phyloP scores from a whole-genome alignment of 345 rosid genomes.

The Excoecaria agallocha region DNA sequence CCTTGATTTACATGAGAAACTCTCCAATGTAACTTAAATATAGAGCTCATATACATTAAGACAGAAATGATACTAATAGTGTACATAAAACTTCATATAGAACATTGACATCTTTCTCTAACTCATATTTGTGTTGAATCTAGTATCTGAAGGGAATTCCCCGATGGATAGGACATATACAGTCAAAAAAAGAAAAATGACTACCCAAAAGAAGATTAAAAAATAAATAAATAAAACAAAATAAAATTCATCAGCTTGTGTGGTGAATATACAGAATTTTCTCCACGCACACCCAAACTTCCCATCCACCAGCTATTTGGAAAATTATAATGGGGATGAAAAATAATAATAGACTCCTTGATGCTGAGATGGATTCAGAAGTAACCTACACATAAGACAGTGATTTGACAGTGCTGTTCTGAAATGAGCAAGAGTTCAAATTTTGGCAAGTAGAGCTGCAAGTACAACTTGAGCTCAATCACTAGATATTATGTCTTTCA shows the following conservation, averaged over 20 bases:
- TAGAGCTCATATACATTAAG: neutral
- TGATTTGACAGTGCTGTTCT: neutral
- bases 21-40: slow-evolving; percentile 9
- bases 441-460: neutral
- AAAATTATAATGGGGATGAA: neutral
- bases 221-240: neutral
- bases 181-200: neutral
- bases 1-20: slow-evolving; percentile 4
- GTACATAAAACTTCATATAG: neutral
- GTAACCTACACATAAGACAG: neutral
- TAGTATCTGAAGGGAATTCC: neutral
- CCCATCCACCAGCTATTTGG: neutral
- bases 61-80: neutral
- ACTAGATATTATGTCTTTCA: neutral
- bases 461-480: neutral
- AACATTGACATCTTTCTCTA: neutral
- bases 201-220: neutral
- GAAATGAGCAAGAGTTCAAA: neutral
- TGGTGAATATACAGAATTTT: neutral
- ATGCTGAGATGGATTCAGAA: neutral
- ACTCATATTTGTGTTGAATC: neutral
- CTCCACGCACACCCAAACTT: neutral
- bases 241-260: neutral
- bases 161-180: neutral
- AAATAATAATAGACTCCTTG: neutral